Conservation (phyloP, 352 stramenopile species). For the Pythium dissotocum region DNA sequence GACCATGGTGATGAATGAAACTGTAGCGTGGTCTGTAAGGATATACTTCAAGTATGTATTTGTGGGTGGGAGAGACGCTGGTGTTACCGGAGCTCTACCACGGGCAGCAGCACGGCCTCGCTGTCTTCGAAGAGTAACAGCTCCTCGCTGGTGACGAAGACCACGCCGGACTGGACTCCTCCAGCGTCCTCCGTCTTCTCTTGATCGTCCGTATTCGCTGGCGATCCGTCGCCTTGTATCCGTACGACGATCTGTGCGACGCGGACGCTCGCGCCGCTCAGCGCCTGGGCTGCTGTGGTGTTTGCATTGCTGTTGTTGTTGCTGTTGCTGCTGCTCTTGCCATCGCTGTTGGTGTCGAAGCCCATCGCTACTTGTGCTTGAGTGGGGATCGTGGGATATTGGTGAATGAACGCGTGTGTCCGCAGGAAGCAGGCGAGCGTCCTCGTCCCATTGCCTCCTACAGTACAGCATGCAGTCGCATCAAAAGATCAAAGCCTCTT, state of each 20-base stretch:
- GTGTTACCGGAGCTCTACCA: slow-evolving; percentile 14
- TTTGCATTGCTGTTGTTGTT: no score
- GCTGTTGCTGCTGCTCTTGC: background rate
- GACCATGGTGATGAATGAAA: no score
- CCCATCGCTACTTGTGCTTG: no score
- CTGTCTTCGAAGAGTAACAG: slow-evolving; percentile 4
- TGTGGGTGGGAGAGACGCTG: no score
- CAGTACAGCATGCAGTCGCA: no score
- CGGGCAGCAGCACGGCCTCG: slow-evolving; percentile 6
- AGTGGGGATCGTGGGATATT: slow-evolving; percentile 1
- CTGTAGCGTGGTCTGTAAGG: no score
- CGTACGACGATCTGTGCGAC: background rate
- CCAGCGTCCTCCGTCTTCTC: background rate
- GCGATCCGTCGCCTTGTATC: no score
- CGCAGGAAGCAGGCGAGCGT: no score
- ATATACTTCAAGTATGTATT: no score
- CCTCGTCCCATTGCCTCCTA: no score
- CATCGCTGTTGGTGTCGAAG: no score
- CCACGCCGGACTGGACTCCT: background rate
- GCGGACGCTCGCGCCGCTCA: background rate
- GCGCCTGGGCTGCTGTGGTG: background rate
- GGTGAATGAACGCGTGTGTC: slow-evolving; percentile 3
- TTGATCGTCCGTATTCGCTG: no score
- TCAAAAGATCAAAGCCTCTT: background rate
- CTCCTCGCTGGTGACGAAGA: slow-evolving; percentile 18